Evolutionary conservation across 176 grass and related monocot species (phyloP).

Genomic region (Carex cristatella): DNA sequence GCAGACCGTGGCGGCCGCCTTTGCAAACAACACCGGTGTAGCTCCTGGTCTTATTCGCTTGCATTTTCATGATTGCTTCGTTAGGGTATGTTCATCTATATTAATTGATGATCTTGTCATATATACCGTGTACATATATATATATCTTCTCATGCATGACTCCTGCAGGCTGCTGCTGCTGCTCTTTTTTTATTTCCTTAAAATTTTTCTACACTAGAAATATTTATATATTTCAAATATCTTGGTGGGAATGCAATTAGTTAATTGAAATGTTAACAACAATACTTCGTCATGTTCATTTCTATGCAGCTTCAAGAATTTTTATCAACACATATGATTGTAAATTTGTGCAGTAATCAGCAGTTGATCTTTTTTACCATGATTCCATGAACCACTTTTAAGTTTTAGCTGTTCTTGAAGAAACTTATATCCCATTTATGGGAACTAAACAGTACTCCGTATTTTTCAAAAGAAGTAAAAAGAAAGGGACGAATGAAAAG

Average conservation of each 20-base stretch:
- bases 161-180: too few relatives aligned
- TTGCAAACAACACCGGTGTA: constrained; percentile 42
- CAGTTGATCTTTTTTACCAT: not conserved
- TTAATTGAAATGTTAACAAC: not conserved
- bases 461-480: not conserved
- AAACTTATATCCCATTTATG: not conserved
- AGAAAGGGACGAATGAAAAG: not conserved
- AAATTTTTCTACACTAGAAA: not conserved
- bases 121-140: too few relatives aligned
- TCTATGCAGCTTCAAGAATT: not conserved
- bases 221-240: not conserved
- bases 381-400: not conserved
- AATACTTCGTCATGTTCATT: not conserved
- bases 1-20: constrained; percentile 26
- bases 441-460: not conserved
- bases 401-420: not conserved
- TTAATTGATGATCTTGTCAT: too few relatives aligned
- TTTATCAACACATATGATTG: too few relatives aligned
- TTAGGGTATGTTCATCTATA: constrained; percentile 34
- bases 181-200: not conserved
- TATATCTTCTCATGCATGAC: too few relatives aligned
- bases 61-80: constrained; percentile 93
- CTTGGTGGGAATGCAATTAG: not conserved
- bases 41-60: constrained; percentile 52
- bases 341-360: not conserved